Evolutionary conservation across 306 rosid species (phyloP), one percentile per base, ranked within the genome.

Genomic region (Castanopsis chinensis): DNA sequence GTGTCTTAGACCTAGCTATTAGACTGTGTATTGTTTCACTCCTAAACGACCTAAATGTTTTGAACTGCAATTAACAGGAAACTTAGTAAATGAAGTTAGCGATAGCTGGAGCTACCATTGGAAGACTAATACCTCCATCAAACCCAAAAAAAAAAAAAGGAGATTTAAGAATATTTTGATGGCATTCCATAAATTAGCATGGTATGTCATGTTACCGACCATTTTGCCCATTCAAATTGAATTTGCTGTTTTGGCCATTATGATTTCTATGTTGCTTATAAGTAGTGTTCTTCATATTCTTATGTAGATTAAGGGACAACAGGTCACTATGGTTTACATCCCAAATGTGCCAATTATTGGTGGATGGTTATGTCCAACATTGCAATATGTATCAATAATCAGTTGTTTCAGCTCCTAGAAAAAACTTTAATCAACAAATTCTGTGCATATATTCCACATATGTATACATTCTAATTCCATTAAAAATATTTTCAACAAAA

Each of bases 401-500:
- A 63, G 3, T 28, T 63, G 20, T 13, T 63, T 67, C 45, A 35
- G 72, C 27, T 33, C 15, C 72, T 3, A n/a, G 13, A 67, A 19
- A 35, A 12, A 9, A 67, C 72, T 67, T 67, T 19, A 35, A 33
- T 67, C 52, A 67, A 49, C 72, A 35, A 67, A 33, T 67, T 67
- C 14, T 67, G 52, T 67, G 13, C 3, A 67, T 33, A 18, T 33
- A 19, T 67, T 67, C 63, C 21, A 28, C 45, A 41, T 8, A 41
- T 41, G 45, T 18, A 41, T 23, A 70, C 49, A 57, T 70, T 75
- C 78, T 70, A 37, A 55, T 60, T 41, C 37, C 25, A 80, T 12
- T 32, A 65, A 32, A 27, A 27, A 67, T 23, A 63, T 21, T 13
- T 63, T 63, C 30, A 14, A 10, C 35, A 27, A 32, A 63, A 63